These are phyloP conservation scores for Climacium dendroides DNA, from an alignment of 225 moss, liverwort and hornwort species.

Conservation along the genomic window DNA sequence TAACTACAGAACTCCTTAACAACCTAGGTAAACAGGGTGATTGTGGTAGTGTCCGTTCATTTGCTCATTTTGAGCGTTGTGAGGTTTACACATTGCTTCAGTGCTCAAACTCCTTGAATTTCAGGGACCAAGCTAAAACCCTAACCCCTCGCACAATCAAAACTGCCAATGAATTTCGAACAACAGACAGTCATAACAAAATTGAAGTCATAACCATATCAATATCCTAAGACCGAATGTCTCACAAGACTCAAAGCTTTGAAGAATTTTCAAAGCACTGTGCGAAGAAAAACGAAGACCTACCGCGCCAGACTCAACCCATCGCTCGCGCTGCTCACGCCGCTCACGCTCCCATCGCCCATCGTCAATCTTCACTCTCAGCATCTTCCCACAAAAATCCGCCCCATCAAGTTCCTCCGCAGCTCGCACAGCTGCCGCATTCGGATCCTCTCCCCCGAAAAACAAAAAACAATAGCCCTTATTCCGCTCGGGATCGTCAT, in stretches of 20 bases:
- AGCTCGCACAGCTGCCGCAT: slow-evolving; percentile 43
- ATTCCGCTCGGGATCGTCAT: slow-evolving; percentile 47
- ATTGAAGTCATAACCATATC: background rate
- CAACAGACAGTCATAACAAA: background rate
- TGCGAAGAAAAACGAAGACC: background rate
- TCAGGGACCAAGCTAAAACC: background rate
- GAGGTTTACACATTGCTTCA: background rate
- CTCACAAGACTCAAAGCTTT: background rate
- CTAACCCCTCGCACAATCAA: background rate
- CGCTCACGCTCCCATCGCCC: slow-evolving; percentile 67
- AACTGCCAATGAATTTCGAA: background rate
- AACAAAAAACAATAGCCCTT: slow-evolving; percentile 69
- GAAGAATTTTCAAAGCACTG: background rate
- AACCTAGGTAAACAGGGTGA: background rate
- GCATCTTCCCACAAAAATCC: slow-evolving; percentile 31
- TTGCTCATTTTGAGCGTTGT: background rate
- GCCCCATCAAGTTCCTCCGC: slow-evolving; percentile 51
- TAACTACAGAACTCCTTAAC: background rate
- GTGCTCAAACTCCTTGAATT: background rate
- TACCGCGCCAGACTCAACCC: slow-evolving; percentile 50
- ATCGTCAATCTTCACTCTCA: slow-evolving; percentile 60
- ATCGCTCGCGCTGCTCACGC: slow-evolving; percentile 47
- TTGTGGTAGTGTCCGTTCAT: background rate
- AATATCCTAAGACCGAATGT: background rate
- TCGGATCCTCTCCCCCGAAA: slow-evolving; percentile 49